Evolutionary conservation across 1,284 basidiomycete species (phyloP).

Genomic region (Rhodotorula sp.): DNA sequence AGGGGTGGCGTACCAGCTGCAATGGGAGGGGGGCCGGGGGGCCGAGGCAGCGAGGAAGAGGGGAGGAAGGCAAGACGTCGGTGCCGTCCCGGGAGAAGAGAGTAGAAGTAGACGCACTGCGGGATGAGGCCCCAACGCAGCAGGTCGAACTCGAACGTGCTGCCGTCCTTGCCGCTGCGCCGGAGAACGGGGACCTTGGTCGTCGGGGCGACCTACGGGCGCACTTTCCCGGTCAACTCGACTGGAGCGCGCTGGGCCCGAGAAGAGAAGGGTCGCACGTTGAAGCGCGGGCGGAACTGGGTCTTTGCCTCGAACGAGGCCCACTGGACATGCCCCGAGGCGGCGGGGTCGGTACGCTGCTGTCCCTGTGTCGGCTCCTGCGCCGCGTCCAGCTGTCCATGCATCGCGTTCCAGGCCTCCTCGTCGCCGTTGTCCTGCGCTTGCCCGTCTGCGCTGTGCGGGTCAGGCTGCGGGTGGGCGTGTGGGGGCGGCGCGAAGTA

Average conservation of each 20-base stretch:
- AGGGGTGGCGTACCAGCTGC: slow-evolving; percentile 70
- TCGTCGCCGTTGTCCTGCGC: neutral
- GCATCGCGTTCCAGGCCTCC: too few species aligned
- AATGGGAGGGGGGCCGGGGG: neutral
- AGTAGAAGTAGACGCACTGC: slow-evolving; percentile 2
- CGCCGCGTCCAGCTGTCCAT: neutral
- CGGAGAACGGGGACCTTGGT: slow-evolving; percentile 66
- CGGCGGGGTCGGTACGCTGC: neutral
- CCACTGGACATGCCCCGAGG: neutral
- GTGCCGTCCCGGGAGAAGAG: neutral
- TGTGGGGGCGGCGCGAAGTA: slow-evolving; percentile 6
- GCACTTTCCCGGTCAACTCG: neutral
- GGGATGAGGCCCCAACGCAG: slow-evolving; percentile 93
- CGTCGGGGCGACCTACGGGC: slow-evolving; percentile 63
- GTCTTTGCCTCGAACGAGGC: neutral
- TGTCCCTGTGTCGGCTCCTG: neutral
- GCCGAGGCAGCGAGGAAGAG: neutral
- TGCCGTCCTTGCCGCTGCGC: slow-evolving; percentile 19
- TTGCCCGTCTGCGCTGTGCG: neutral
- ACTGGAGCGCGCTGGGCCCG: too few species aligned
- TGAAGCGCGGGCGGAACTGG: slow-evolving; percentile 1
- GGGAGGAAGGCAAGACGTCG: too few species aligned
- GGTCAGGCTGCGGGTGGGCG: neutral
- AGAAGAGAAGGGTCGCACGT: neutral
- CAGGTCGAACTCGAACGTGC: slow-evolving; percentile 59